Conservation (phyloP, 2,329 filamentous ascomycete species). For the Rugonectria rugulosa region DNA sequence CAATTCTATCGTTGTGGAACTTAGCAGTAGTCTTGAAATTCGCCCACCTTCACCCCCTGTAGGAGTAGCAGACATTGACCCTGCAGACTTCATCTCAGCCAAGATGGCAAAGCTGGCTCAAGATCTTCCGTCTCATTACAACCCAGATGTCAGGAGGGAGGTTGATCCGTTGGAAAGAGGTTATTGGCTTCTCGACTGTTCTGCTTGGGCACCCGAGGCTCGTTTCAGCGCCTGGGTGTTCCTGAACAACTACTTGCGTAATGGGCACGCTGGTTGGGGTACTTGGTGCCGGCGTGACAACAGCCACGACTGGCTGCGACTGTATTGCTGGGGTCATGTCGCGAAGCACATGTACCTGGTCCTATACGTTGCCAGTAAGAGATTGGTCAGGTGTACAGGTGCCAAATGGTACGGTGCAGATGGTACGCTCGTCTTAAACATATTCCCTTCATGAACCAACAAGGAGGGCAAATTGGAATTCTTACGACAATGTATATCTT, state of each 20-base stretch:
- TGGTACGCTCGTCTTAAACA: constrained; percentile 59
- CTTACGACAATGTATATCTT: too few relatives aligned
- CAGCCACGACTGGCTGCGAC: constrained; percentile 57
- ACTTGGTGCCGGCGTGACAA: constrained; percentile 61
- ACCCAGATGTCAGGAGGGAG: constrained; percentile 47
- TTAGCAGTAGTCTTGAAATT: constrained; percentile 55
- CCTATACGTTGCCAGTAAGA: constrained; percentile 74
- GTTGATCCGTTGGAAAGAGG: constrained; percentile 72
- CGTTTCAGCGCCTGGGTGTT: constrained; percentile 68
- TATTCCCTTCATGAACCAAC: constrained; percentile 38
- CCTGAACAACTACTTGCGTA: constrained; percentile 65
- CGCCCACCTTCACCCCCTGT: constrained; percentile 61
- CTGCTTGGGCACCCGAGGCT: constrained; percentile 57
- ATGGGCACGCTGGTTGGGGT: constrained; percentile 71
- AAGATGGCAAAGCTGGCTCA: constrained; percentile 61
- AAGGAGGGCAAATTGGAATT: too few relatives aligned
- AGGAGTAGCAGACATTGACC: constrained; percentile 53
- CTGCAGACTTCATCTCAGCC: constrained; percentile 62
- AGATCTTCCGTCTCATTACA: constrained; percentile 61
- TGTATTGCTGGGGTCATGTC: constrained; percentile 83
- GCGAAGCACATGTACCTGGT: constrained; percentile 77
- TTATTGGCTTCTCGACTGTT: constrained; percentile 74
- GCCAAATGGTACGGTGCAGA: constrained; percentile 73
- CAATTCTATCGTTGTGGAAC: constrained; percentile 21
- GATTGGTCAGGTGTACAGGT: constrained; percentile 64